phyloP scores from a whole-genome alignment of 169 alveolate genomes.

The Cryptosporidium sp. region DNA sequence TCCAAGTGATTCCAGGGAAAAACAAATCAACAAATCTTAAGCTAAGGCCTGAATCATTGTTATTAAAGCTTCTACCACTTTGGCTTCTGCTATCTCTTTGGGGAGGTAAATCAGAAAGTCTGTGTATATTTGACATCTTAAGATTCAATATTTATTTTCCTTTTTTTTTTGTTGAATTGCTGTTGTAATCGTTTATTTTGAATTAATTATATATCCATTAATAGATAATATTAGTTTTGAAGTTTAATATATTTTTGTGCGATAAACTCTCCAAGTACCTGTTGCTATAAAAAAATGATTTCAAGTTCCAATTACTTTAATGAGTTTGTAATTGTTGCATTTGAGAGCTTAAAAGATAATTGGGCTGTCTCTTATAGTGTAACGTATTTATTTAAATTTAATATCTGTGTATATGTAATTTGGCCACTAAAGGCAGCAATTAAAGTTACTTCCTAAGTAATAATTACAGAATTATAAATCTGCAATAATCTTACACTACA shows the following conservation, averaged over 20 bases:
- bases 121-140: constrained; percentile 67
- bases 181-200: not conserved
- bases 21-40: constrained; percentile 60
- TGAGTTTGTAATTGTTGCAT: not conserved
- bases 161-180: not conserved
- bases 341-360: not conserved
- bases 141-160: not conserved
- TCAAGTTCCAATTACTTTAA: not conserved
- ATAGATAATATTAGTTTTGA: not conserved
- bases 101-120: constrained; percentile 66
- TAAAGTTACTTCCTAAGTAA: not conserved
- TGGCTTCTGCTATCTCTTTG: constrained; percentile 29
- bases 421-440: not conserved
- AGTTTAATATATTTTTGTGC: not conserved
- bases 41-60: constrained; percentile 31
- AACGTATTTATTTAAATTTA: not conserved
- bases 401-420: not conserved
- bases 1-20: constrained; percentile 70
- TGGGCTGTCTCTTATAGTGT: not conserved
- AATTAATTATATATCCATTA: constrained; percentile 12
- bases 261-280: not conserved
- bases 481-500: not conserved
- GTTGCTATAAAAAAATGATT: not conserved
- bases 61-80: not conserved
- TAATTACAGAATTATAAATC: not conserved